A percentile compares a stretch with the other conserved stretches of the same genome.
These are phyloP conservation scores for Naganishia cerealis DNA, from an alignment of 1,284 basidiomycete species.

Conservation along the genomic window DNA sequence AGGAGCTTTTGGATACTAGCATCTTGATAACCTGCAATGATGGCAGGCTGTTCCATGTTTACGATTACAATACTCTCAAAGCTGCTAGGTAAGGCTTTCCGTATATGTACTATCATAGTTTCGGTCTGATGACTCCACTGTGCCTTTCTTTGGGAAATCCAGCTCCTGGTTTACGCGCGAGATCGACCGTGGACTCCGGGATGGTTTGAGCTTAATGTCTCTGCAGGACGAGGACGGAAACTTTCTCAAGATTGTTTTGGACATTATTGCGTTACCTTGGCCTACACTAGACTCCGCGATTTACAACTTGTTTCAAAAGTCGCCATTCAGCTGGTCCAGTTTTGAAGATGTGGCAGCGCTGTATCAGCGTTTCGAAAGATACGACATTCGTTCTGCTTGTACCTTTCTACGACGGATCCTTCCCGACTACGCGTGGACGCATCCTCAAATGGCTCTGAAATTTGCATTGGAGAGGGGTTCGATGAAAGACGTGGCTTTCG, in stretches of 20 bases:
- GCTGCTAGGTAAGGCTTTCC: not conserved
- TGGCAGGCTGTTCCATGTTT: not conserved
- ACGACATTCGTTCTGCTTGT: not conserved
- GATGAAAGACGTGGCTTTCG: not conserved
- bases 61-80: not conserved
- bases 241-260: not conserved
- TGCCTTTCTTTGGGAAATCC: not conserved
- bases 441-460: constrained; percentile 10
- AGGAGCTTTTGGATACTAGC: constrained; percentile 1
- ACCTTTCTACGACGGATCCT: constrained; percentile 7
- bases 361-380: constrained; percentile 4
- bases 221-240: not conserved
- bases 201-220: not conserved
- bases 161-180: not conserved
- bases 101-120: not conserved
- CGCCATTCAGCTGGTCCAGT: not conserved
- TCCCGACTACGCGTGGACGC: not conserved
- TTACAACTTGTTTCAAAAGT: not conserved
- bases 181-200: not conserved
- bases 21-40: not conserved
- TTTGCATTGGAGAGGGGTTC: not conserved
- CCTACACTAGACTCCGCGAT: not conserved
- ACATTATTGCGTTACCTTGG: not conserved
- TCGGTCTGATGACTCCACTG: not conserved
- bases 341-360: not conserved